Evolutionary conservation across 2,329 filamentous ascomycete genomes (phyloP), one percentile per base, ranked within the genome.

Genomic region (Lachnum nothofagi): DNA sequence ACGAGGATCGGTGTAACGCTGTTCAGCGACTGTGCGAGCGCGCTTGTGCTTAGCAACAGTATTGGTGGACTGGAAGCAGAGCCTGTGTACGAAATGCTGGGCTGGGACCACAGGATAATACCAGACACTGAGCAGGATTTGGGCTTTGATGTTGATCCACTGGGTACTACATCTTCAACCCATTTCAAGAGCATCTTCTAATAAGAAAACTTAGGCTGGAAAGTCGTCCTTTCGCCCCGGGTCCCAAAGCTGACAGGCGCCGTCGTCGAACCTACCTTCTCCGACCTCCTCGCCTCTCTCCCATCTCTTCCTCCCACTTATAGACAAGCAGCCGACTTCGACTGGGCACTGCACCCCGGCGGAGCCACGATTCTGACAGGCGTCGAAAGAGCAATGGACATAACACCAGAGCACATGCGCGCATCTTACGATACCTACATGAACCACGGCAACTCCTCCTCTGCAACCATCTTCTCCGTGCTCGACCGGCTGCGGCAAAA

Each of bases 271-370:
- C 73, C 77, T 3, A 72, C 77, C 4, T 85, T 84, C 58, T 58
- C 68, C 14, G 71, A 77, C 22, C 71, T 86, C 12, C 60, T 83
- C 25, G 65, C 72, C 5, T 73, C 72, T 6, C 62, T 77, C 19
- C 67, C 60, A 46, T 61, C 67, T 1, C 65, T 80, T 2, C 75
- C 78, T 1, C 60, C 63, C 4, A 59, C 65, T 6, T 76, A 75
- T 57, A 60, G 64, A n/a, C 55, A 63, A 0, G 70, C 82, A 0
- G 63, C 71, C 0, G 78, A 84, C 51, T 86, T 85, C 55, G 84
- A 88, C 68, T 88, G 84, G 84, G 84, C 83, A 1, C 76, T 88
- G 62, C 84, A 88, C 57, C 84, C 84, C 0, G 84, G 84, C 4
- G 84, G 84, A 16, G 73, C 80, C 0, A 80, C 82, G 1, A 85